Evolutionary conservation across 2,329 filamentous ascomycete genomes (phyloP).

Genomic region (Fusarium chaquense): DNA sequence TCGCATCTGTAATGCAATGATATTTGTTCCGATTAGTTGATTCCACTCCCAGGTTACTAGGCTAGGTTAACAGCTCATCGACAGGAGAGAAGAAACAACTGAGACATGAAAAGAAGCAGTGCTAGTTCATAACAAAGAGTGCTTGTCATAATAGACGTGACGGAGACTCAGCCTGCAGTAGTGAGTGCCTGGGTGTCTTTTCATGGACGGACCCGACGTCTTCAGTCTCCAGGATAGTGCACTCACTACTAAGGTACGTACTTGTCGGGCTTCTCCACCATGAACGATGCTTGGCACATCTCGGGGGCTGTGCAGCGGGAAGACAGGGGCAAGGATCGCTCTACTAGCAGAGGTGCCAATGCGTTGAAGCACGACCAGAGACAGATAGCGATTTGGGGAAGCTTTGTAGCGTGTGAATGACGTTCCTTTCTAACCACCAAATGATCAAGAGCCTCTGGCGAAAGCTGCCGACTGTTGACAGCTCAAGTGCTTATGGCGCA

Average conservation of each 20-base stretch:
- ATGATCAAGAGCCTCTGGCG: constrained; percentile 15
- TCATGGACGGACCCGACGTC: not conserved
- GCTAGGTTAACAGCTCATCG: constrained; percentile 7
- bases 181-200: constrained; percentile 19
- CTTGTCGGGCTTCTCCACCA: constrained; percentile 14
- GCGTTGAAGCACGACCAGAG: constrained; percentile 24
- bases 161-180: constrained; percentile 15
- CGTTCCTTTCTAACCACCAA: constrained; percentile 22
- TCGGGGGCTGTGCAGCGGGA: constrained; percentile 49
- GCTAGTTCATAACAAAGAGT: constrained; percentile 1
- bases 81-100: constrained; percentile 20
- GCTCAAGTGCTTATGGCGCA: constrained; percentile 30
- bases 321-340: constrained; percentile 43
- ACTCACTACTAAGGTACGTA: not conserved
- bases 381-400: constrained; percentile 35
- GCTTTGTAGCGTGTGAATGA: constrained; percentile 37
- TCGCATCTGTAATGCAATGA: constrained; percentile 30
- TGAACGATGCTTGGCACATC: constrained; percentile 44
- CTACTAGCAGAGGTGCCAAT: constrained; percentile 24
- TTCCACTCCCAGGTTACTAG: constrained; percentile 26
- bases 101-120: constrained; percentile 30
- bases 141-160: constrained; percentile 34
- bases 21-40: constrained; percentile 29
- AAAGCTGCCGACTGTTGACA: constrained; percentile 22
- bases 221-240: not conserved